phyloP scores from a whole-genome alignment of 306 rosid species.

The Lathyrus tuberosus region DNA sequence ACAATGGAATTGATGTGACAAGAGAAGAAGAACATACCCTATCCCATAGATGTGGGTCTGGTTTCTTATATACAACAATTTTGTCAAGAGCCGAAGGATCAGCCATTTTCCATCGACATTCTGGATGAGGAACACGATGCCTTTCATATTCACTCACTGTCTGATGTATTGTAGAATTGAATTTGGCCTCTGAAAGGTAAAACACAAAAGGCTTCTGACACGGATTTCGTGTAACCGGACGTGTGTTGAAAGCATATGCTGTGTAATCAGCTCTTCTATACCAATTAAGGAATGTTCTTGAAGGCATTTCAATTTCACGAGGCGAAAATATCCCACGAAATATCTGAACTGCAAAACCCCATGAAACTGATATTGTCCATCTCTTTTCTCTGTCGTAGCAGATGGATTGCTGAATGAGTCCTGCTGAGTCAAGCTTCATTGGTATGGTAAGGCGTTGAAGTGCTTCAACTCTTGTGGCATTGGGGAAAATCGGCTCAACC shows the following conservation, averaged over 20 bases:
- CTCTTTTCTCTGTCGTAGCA: slow-evolving; percentile 65
- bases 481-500: slow-evolving; percentile 95
- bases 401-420: slow-evolving; percentile 89
- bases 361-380: slow-evolving; percentile 91
- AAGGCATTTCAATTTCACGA: slow-evolving; percentile 93
- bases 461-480: slow-evolving; percentile 66
- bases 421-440: slow-evolving; percentile 80
- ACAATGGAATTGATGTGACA: not conserved
- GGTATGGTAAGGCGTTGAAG: slow-evolving; percentile 70
- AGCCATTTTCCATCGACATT: slow-evolving; percentile 82
- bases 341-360: slow-evolving; percentile 93
- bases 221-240: slow-evolving; percentile 81
- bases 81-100: slow-evolving; percentile 61
- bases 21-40: slow-evolving; percentile 61
- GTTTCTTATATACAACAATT: slow-evolving; percentile 67
- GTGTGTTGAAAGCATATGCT: slow-evolving; percentile 96
- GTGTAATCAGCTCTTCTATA: slow-evolving; percentile 89
- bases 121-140: slow-evolving; percentile 64
- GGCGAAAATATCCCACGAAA: slow-evolving; percentile 82
- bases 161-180: slow-evolving; percentile 48
- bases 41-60: slow-evolving; percentile 84
- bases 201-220: slow-evolving; percentile 94
- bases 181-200: slow-evolving; percentile 61
- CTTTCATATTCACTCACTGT: slow-evolving; percentile 63
- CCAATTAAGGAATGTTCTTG: slow-evolving; percentile 94